Evolutionary conservation across 345 rosid species (phyloP).

Genomic region (Kandelia obovata): DNA sequence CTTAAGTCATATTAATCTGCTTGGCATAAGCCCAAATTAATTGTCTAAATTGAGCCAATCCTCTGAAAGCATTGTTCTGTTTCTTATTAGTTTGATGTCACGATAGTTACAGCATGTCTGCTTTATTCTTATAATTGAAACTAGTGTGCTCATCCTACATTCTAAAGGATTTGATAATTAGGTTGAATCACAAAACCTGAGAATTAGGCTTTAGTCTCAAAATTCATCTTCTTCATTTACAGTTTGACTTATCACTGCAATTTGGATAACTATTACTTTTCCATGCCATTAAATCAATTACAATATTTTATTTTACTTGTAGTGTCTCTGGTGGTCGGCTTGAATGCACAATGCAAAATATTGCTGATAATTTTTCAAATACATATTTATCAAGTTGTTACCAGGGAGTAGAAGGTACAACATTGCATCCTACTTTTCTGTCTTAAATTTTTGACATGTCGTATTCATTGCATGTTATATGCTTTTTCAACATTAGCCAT

Average conservation of each 20-base stretch:
- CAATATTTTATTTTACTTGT: slow-evolving; percentile 19
- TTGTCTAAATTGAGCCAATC: no score
- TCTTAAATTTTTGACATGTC: slow-evolving; percentile 4
- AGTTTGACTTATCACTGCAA: no score
- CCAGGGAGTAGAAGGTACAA: slow-evolving; percentile 66
- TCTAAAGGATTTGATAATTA: neutral
- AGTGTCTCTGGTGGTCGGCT: slow-evolving; percentile 87
- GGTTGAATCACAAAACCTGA: neutral
- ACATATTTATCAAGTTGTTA: slow-evolving; percentile 58
- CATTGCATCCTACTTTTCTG: slow-evolving; percentile 7
- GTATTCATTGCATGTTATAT: slow-evolving; percentile 3
- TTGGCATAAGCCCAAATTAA: no score
- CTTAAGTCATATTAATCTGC: no score
- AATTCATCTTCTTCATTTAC: neutral
- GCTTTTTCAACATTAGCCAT: neutral
- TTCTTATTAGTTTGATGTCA: no score
- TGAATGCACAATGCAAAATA: slow-evolving; percentile 98
- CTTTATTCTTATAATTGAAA: no score
- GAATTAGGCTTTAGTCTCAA: neutral
- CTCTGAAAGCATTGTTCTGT: no score
- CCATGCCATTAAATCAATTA: slow-evolving; percentile 1
- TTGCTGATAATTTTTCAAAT: slow-evolving; percentile 76
- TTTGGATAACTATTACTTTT: neutral
- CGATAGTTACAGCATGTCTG: no score
- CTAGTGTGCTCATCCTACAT: neutral